A percentile compares a stretch with the other conserved stretches of the same genome.
Conservation (phyloP, 768 basidiomycete species). For the Hericium rajendrae region DNA sequence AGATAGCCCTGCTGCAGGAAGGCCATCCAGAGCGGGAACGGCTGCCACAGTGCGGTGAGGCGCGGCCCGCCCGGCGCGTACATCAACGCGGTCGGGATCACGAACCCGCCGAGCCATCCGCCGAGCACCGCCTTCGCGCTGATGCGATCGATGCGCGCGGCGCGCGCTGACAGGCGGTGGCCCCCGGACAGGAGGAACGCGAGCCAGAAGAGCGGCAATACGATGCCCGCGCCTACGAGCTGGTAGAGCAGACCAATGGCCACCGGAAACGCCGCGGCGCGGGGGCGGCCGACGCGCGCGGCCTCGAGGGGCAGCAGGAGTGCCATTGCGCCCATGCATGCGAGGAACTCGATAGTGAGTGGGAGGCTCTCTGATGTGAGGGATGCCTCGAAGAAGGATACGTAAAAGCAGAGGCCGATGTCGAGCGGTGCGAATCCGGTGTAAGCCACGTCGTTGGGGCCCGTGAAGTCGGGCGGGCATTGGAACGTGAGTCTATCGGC, state of each 20-base stretch:
- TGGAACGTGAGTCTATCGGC: neutral
- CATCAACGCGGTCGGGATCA: conserved; percentile 5
- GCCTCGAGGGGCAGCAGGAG: conserved; percentile 12
- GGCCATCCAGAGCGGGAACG: conserved; percentile 10
- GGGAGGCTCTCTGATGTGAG: neutral
- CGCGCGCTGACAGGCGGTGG: neutral
- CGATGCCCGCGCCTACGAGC: conserved; percentile 3
- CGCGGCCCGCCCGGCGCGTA: conserved; percentile 4
- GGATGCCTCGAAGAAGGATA: conserved; percentile 9
- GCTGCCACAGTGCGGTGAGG: conserved; percentile 10
- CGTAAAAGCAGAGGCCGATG: conserved; percentile 1
- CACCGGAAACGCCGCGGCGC: neutral
- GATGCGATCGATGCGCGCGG: conserved; percentile 7
- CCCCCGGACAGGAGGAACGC: conserved; percentile 8
- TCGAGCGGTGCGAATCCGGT: conserved; percentile 3
- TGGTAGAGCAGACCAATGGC: conserved; percentile 6
- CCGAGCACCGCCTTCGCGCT: conserved; percentile 10
- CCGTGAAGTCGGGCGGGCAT: conserved; percentile 8
- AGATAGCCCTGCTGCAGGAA: conserved; percentile 3
- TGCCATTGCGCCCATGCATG: neutral
- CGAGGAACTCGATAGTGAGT: conserved; percentile 3
- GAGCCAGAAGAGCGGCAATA: conserved; percentile 10
- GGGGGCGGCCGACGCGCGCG: conserved; percentile 2
- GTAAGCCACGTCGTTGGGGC: conserved; percentile 8
- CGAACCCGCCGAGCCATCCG: conserved; percentile 3